Conservation (phyloP, 139 green algal species). For the Dunaliella primolecta region DNA sequence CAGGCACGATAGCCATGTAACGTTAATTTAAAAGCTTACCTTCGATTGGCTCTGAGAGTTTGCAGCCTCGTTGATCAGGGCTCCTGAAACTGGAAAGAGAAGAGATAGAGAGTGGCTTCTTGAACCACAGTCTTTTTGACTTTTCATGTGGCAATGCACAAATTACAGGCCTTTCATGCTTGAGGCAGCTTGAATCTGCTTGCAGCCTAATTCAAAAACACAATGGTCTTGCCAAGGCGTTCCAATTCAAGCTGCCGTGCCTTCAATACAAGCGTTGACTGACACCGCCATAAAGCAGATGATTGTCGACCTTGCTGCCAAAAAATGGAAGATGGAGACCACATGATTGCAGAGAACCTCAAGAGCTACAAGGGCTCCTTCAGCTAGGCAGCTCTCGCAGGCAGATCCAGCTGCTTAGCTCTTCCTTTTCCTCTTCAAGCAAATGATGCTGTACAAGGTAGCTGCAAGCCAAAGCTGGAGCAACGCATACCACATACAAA, state of each 20-base stretch:
- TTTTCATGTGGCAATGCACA: not conserved
- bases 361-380: not conserved
- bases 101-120: not conserved
- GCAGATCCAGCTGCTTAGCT: not conserved
- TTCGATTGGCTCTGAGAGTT: not conserved
- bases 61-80: not conserved
- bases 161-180: too few species aligned
- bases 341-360: not conserved
- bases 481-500: not conserved
- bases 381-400: not conserved
- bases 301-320: not conserved
- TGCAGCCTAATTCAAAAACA: too few species aligned
- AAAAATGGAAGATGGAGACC: not conserved
- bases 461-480: too few species aligned
- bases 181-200: too few species aligned
- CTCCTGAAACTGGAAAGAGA: not conserved
- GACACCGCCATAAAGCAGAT: not conserved
- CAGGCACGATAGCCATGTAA: too few species aligned
- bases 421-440: not conserved
- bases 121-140: not conserved
- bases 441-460: not conserved
- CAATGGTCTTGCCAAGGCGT: too few species aligned
- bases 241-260: not conserved
- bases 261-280: not conserved
- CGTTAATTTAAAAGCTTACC: too few species aligned